A percentile compares a stretch with the other conserved stretches of the same genome.
Evolutionary conservation across 495 filamentous ascomycete species (phyloP).

Genomic region (Astrothelium macrocarpum): DNA sequence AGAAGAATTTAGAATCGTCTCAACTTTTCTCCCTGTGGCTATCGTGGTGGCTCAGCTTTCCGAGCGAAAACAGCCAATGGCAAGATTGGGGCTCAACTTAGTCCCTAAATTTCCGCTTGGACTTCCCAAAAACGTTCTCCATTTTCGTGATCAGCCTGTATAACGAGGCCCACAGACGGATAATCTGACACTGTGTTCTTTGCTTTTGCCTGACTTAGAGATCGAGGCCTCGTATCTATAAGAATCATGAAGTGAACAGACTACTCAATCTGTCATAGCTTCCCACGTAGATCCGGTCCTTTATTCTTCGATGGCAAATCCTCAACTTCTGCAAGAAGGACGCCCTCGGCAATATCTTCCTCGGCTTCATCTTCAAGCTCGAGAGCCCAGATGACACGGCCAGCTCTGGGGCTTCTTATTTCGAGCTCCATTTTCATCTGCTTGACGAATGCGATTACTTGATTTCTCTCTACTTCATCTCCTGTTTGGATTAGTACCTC

Average conservation of each 20-base stretch:
- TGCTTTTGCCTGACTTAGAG: too few species aligned
- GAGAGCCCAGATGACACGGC: constrained; percentile 45
- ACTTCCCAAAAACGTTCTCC: too few species aligned
- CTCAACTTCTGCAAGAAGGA: not conserved
- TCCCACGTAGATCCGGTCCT: not conserved
- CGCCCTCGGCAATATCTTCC: not conserved
- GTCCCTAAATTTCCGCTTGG: too few species aligned
- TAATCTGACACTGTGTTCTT: too few species aligned
- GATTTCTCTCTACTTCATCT: constrained; percentile 41
- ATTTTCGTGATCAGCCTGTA: too few species aligned
- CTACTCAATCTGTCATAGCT: not conserved
- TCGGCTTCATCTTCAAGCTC: constrained; percentile 39
- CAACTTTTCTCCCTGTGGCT: too few species aligned
- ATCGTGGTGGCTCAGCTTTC: too few species aligned
- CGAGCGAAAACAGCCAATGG: too few species aligned
- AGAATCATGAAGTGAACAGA: not conserved
- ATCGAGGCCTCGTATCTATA: too few species aligned
- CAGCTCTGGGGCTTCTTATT: constrained; percentile 41
- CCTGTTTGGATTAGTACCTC: constrained; percentile 48
- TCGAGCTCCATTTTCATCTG: constrained; percentile 65
- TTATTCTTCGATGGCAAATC: not conserved
- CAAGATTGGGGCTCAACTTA: too few species aligned
- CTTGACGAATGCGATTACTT: constrained; percentile 51
- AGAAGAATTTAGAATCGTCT: too few species aligned
- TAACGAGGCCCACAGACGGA: too few species aligned